Evolutionary conservation across 164 flowering plant genomes (phyloP), one percentile per base, ranked within the genome.

Genomic region (Annona cherimola): DNA sequence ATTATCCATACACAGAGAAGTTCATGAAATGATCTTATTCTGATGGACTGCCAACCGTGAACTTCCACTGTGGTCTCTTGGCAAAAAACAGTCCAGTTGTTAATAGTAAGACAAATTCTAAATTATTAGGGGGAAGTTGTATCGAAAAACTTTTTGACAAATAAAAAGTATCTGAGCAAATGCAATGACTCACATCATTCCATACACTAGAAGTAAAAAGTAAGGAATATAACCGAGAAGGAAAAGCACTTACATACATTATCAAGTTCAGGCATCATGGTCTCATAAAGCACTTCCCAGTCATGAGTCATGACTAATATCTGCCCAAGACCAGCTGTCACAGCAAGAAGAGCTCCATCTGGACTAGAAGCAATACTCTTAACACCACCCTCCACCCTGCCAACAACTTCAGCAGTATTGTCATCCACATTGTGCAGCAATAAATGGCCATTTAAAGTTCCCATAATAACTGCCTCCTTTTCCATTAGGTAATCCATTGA

Each of bases 271-370:
- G 80, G 74, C 41, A 90, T 78, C 5, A 84, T 66, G 69, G 76
- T 84, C 85, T 95, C 99, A 69, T 91, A 87, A 71, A 93, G 74
- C 80, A 95, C 78, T 76, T 93, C 98, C 99, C 99, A 95, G 74
- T 93, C 98, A 79, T 85, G 92, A 69, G 96, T 93, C 95, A 95
- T 93, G 3, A 95, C 87, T 26, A 95, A 76, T 19, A 93, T 72
- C 83, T 91, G 92, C 63, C 94, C 92, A 71, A 84, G 79, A 45
- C 97, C 96, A 66, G 94, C 82, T 4, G 87, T 78, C 3, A 95
- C 78, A 50, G 84, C 89, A 74, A 95, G 87, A 79, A 95, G 79
- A 76, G 93, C 97, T 69, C 99, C 99, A 85, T 90, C 98, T n/a
- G 98, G 98, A 77, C 99, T 95, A 11, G 92, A 91, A 12, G 94